These are phyloP conservation scores for Lavandula angustifolia DNA, from an alignment of 257 asterid genomes.

Conservation along the genomic window DNA sequence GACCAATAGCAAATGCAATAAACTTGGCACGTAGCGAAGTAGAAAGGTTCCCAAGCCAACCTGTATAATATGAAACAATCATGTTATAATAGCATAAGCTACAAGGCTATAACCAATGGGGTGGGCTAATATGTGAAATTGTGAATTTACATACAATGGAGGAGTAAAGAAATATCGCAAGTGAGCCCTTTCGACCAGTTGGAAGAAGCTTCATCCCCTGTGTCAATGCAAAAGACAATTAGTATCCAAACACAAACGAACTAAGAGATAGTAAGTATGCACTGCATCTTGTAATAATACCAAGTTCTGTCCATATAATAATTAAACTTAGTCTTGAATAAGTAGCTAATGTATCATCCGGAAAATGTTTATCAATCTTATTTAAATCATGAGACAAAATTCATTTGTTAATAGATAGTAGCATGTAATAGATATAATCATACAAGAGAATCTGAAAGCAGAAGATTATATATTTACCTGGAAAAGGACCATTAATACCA, in stretches of 20 bases:
- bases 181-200: constrained; percentile 72
- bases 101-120: not conserved
- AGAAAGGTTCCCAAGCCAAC: constrained; percentile 80
- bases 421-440: not conserved
- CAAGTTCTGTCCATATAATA: constrained; percentile 4
- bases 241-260: constrained; percentile 18
- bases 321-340: constrained; percentile 8
- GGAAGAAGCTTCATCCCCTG: constrained; percentile 99
- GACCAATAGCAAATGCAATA: constrained; percentile 48
- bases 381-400: constrained; percentile 11
- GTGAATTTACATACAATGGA: constrained; percentile 61
- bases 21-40: constrained; percentile 56
- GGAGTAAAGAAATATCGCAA: constrained; percentile 73
- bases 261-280: constrained; percentile 4
- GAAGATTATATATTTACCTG: constrained; percentile 50
- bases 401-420: constrained; percentile 10
- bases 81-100: constrained; percentile 15
- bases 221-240: constrained; percentile 35
- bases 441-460: not conserved
- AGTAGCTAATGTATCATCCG: not conserved
- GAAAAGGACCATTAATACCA: constrained; percentile 80
- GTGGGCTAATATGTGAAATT: constrained; percentile 20
- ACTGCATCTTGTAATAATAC: constrained; percentile 1
- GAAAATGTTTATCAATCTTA: not conserved
- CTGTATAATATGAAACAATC: constrained; percentile 43